Base-by-base conservation (phyloP, 352 stramenopile species). In the Pythium graminicola region DNA sequence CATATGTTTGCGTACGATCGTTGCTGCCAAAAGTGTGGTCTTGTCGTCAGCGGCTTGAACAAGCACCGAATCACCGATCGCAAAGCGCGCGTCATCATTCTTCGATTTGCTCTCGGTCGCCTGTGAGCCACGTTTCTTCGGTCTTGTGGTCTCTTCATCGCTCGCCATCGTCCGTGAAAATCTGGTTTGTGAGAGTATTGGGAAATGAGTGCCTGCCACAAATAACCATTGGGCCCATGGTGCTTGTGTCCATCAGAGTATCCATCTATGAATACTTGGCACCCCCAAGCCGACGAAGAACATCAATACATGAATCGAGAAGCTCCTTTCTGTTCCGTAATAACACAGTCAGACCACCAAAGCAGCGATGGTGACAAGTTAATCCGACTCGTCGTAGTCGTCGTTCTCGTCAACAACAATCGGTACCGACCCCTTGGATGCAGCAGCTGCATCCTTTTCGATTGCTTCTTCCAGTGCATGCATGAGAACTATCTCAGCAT, bases 351-450 rank as follows among this genome's bases (percentile, higher is more conserved):
- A 4, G 26, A 36, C 17, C 23, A 49, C 42, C 11, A 41, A 28
- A 24, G 29, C 45, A 8, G 10, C 24, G n/a, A n/a, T n/a, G n/a
- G n/a, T n/a, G n/a, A n/a, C n/a, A n/a, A n/a, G 8, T 54, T 26
- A 57, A 26, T 72, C 57, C 2, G 57, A 65, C 33, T 65, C 63
- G 51, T 72, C 53, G 47, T 72, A 65, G 44, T 72, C 64, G 32
- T 69, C 60, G 22, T 66, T 60, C n/a, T 54, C 60, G 23, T 54
- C 43, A 14, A 60, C 36, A 27, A 35, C 14, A n/a, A 13, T 51
- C 23, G 31, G 23, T 19, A 52, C 33, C n/a, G 39, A 24, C 16
- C n/a, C 19, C 22, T 50, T 41, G 14, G 23, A 35, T 1, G 27
- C 23, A 10, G 23, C 42, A 5, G 19, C 32, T n/a, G 32, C 26